Evolutionary conservation across 371 early-diverging fungal genomes (phyloP).

Genomic region (Mycotypha africana): DNA sequence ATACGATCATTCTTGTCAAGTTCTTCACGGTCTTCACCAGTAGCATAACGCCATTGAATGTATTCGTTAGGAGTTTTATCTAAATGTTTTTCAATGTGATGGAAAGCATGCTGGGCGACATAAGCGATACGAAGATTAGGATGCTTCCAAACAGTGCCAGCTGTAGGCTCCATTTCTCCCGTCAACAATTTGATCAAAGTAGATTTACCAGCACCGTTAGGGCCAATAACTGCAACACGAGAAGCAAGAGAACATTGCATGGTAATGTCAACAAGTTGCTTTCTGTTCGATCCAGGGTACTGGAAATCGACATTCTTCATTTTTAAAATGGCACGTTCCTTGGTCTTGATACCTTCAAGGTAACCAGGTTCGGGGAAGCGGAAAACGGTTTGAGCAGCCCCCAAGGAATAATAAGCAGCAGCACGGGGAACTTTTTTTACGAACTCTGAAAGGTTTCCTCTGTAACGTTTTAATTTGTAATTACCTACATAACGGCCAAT

Average conservation of each 20-base stretch:
- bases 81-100: slow-evolving; percentile 68
- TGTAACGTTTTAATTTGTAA: slow-evolving; percentile 72
- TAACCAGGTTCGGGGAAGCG: slow-evolving; percentile 66
- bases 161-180: slow-evolving; percentile 47
- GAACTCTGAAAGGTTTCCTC: slow-evolving; percentile 81
- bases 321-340: slow-evolving; percentile 63
- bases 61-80: slow-evolving; percentile 64
- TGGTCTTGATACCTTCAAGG: slow-evolving; percentile 71
- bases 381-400: slow-evolving; percentile 51
- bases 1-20: slow-evolving; percentile 59
- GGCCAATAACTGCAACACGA: slow-evolving; percentile 68
- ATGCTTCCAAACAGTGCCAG: slow-evolving; percentile 46
- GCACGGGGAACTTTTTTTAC: slow-evolving; percentile 75
- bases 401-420: slow-evolving; percentile 67
- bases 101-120: slow-evolving; percentile 80
- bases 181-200: slow-evolving; percentile 81
- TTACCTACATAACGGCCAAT: too few species aligned
- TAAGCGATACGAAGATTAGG: slow-evolving; percentile 69
- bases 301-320: slow-evolving; percentile 61
- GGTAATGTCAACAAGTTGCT: slow-evolving; percentile 48
- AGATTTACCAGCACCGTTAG: slow-evolving; percentile 74
- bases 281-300: slow-evolving; percentile 58
- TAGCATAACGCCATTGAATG: slow-evolving; percentile 68
- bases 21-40: slow-evolving; percentile 64
- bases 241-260: slow-evolving; percentile 63